Conservation (phyloP, 495 filamentous ascomycete species). For the Penicillium antarcticum region DNA sequence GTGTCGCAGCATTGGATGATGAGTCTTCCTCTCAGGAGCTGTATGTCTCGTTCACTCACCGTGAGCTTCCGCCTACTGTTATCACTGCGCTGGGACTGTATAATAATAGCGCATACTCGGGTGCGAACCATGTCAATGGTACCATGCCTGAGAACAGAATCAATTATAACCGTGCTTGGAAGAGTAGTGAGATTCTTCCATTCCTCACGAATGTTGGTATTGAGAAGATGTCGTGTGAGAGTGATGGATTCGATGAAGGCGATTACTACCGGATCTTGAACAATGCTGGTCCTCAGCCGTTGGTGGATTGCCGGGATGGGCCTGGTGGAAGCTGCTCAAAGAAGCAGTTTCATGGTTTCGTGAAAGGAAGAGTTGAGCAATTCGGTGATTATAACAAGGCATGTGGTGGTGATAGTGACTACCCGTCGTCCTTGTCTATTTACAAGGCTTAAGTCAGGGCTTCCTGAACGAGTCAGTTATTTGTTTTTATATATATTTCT, state of each 20-base stretch:
- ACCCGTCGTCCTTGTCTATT: neutral
- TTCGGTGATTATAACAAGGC: constrained; percentile 13
- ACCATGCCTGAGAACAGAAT: constrained; percentile 17
- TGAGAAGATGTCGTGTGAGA: constrained; percentile 16
- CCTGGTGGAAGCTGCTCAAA: constrained; percentile 19
- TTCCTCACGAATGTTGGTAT: constrained; percentile 18
- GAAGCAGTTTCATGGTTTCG: constrained; percentile 7
- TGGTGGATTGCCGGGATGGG: constrained; percentile 19
- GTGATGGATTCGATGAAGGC: constrained; percentile 11
- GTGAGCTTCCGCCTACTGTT: constrained; percentile 17
- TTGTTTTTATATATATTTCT: too few relatives aligned
- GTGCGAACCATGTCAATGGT: constrained; percentile 6
- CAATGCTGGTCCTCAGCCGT: constrained; percentile 19
- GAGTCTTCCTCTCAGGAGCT: constrained; percentile 9
- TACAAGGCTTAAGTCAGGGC: neutral
- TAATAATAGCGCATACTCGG: constrained; percentile 18
- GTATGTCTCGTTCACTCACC: constrained; percentile 21
- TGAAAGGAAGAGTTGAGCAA: constrained; percentile 2
- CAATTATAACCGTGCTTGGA: constrained; percentile 19
- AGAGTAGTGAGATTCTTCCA: constrained; percentile 15
- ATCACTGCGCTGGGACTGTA: constrained; percentile 20
- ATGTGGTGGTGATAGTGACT: constrained; percentile 6
- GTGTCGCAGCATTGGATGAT: constrained; percentile 1
- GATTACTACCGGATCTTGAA: constrained; percentile 21
- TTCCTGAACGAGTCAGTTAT: too few relatives aligned